Percentiles rank a stretch among this genome's conserved stretches.
Conservation (phyloP, 2,329 filamentous ascomycete species). For the Penicillium palitans region DNA sequence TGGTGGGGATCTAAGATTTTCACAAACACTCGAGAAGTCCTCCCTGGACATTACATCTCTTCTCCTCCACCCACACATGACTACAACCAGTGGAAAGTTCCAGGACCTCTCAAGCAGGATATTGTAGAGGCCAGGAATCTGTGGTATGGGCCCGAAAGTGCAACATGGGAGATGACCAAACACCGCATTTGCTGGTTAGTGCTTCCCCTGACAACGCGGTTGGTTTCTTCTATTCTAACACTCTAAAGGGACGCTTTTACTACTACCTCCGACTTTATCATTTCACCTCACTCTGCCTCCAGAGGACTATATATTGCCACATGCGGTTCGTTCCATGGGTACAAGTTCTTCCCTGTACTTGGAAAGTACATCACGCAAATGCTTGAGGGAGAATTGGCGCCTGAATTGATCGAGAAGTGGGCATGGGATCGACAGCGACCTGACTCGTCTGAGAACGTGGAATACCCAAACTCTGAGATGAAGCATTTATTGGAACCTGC, state of each 20-base stretch:
- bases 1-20: slow-evolving; percentile 65
- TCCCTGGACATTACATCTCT: slow-evolving; percentile 57
- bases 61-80: slow-evolving; percentile 55
- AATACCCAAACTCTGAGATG: slow-evolving; percentile 61
- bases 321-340: slow-evolving; percentile 32
- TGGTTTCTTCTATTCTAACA: neutral
- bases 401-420: slow-evolving; percentile 30
- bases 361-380: slow-evolving; percentile 33
- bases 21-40: slow-evolving; percentile 54
- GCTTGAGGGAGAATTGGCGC: slow-evolving; percentile 27
- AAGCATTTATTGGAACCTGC: slow-evolving; percentile 49
- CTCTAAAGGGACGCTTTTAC: slow-evolving; percentile 63
- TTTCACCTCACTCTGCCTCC: slow-evolving; percentile 46
- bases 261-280: slow-evolving; percentile 55
- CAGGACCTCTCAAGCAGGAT: slow-evolving; percentile 57
- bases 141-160: slow-evolving; percentile 60
- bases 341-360: slow-evolving; percentile 34
- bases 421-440: slow-evolving; percentile 57
- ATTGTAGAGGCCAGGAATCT: slow-evolving; percentile 58
- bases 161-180: slow-evolving; percentile 60
- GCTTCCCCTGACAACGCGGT: neutral
- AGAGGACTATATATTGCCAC: slow-evolving; percentile 47
- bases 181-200: slow-evolving; percentile 67
- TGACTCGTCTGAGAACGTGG: slow-evolving; percentile 53
- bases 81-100: slow-evolving; percentile 65